Conservation (phyloP, 2,329 filamentous ascomycete species). For the Diaporthe sp. region DNA sequence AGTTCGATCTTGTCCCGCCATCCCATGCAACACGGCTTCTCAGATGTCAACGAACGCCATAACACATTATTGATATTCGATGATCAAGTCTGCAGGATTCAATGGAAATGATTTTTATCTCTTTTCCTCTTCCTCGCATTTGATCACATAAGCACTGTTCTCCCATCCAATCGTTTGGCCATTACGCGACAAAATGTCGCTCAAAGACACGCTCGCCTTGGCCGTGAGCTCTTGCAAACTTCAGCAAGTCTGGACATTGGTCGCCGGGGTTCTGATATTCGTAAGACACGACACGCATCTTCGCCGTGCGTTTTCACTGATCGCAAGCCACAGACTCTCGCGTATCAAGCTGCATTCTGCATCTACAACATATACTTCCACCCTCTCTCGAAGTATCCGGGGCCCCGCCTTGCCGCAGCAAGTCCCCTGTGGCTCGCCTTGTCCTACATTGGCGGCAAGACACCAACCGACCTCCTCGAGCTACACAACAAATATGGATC, state of each 20-base stretch:
- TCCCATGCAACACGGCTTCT: too few species aligned
- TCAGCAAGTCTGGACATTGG: not conserved
- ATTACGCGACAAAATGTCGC: not conserved
- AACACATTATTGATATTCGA: too few species aligned
- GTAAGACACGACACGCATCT: too few species aligned
- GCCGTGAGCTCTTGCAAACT: not conserved
- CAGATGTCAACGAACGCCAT: too few species aligned
- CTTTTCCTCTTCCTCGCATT: too few species aligned
- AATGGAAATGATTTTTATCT: too few species aligned
- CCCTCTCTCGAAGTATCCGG: slow-evolving; percentile 14
- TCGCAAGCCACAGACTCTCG: not conserved
- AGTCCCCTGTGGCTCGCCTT: slow-evolving; percentile 40
- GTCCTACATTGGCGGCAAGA: slow-evolving; percentile 39
- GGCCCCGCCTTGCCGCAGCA: not conserved
- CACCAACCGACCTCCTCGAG: slow-evolving; percentile 37
- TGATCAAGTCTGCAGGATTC: too few species aligned
- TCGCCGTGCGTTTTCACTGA: not conserved
- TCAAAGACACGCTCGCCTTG: not conserved
- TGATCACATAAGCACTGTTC: too few species aligned
- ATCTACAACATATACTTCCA: slow-evolving; percentile 23
- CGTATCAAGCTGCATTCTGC: not conserved
- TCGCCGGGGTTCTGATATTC: not conserved
- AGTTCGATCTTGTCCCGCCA: too few species aligned
- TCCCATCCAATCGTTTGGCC: too few species aligned
- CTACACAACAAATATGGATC: slow-evolving; percentile 31